These are phyloP conservation scores for Circinella umbellata DNA, from an alignment of 371 early-diverging fungal genomes.

Conservation along the genomic window DNA sequence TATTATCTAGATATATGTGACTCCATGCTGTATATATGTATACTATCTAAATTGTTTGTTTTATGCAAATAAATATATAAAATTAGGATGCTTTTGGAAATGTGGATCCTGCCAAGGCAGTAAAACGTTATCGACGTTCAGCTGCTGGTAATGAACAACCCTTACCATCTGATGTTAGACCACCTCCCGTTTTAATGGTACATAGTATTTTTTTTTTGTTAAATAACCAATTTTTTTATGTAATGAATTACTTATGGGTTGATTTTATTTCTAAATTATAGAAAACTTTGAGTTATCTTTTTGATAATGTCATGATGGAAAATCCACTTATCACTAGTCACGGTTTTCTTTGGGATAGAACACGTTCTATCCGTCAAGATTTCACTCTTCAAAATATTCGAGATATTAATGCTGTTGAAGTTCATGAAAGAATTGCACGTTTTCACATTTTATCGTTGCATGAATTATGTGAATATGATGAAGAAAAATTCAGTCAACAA, in stretches of 20 bases:
- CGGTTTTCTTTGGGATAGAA: slow-evolving; percentile 88
- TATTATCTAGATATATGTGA: background rate
- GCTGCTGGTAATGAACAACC: slow-evolving; percentile 90
- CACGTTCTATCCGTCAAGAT: slow-evolving; percentile 88
- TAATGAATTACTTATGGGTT: too few species aligned
- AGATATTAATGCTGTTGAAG: slow-evolving; percentile 65
- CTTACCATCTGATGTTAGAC: slow-evolving; percentile 90
- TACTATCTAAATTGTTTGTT: too few species aligned
- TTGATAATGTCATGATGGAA: slow-evolving; percentile 62
- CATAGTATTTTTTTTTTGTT: slow-evolving; percentile 7
- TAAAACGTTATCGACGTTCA: slow-evolving; percentile 87
- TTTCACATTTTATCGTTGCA: slow-evolving; percentile 87
- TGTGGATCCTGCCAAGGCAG: slow-evolving; percentile 68
- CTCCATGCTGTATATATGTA: too few species aligned
- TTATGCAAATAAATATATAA: background rate
- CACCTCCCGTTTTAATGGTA: slow-evolving; percentile 73
- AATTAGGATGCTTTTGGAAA: slow-evolving; percentile 51
- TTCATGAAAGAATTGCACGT: slow-evolving; percentile 88
- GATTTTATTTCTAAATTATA: slow-evolving; percentile 13
- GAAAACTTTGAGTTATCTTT: slow-evolving; percentile 80
- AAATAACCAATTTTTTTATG: background rate
- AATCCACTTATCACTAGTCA: slow-evolving; percentile 71
- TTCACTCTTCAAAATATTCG: slow-evolving; percentile 86
- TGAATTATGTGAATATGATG: slow-evolving; percentile 69
- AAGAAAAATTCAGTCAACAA: slow-evolving; percentile 69